Evolutionary conservation across 495 filamentous ascomycete species (phyloP).

Genomic region (Friedmanniomyces simplex): DNA sequence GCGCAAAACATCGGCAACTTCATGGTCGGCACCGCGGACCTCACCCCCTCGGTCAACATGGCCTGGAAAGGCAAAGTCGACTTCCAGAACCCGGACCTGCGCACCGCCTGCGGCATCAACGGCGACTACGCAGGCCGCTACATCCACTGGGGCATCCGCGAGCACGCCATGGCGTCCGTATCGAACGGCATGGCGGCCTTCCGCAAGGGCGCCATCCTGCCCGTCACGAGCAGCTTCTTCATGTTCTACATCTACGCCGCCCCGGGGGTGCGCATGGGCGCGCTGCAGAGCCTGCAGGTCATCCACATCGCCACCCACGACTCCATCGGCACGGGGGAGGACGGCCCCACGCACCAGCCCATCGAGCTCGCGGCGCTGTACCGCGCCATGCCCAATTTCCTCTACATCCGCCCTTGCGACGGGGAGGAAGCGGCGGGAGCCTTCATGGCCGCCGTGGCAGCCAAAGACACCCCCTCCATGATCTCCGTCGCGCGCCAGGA

Average conservation of each 20-base stretch:
- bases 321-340: slow-evolving; percentile 48
- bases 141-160: slow-evolving; percentile 42
- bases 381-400: slow-evolving; percentile 50
- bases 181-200: slow-evolving; percentile 96
- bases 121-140: slow-evolving; percentile 87
- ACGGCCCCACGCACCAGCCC: slow-evolving; percentile 53
- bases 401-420: slow-evolving; percentile 49
- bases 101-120: slow-evolving; percentile 11
- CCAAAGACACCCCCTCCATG: slow-evolving; percentile 37
- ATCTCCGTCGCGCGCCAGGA: slow-evolving; percentile 42
- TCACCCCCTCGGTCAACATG: slow-evolving; percentile 49
- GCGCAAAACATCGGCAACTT: slow-evolving; percentile 38
- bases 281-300: slow-evolving; percentile 43
- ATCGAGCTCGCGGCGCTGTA: slow-evolving; percentile 48
- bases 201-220: slow-evolving; percentile 66
- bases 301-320: slow-evolving; percentile 55
- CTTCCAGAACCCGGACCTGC: slow-evolving; percentile 36
- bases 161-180: slow-evolving; percentile 67
- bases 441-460: slow-evolving; percentile 39
- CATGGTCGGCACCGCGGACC: slow-evolving; percentile 51
- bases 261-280: slow-evolving; percentile 50
- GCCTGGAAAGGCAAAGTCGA: slow-evolving; percentile 44
- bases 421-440: slow-evolving; percentile 48
- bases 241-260: slow-evolving; percentile 54
- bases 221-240: slow-evolving; percentile 32